Conservation (phyloP, 225 moss, liverwort and hornwort genomes). For the Pseudoscleropodium purum region DNA sequence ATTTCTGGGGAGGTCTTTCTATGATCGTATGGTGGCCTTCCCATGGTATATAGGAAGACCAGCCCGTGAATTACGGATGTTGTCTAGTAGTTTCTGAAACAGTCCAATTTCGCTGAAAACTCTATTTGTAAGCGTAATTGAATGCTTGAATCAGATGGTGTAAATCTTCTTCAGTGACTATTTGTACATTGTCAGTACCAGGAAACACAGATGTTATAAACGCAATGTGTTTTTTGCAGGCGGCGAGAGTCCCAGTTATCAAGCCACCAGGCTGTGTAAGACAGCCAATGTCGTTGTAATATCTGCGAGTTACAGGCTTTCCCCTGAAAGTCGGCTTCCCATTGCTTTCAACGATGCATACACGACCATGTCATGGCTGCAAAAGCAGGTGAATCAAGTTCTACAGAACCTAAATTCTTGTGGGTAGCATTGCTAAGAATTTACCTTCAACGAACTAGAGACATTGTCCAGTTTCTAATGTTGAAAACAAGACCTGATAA, state of each 20-base stretch:
- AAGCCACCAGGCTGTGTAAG: constrained; percentile 29
- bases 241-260: constrained; percentile 20
- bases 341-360: constrained; percentile 21
- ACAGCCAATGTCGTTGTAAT: constrained; percentile 28
- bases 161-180: background rate
- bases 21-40: background rate
- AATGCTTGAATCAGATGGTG: background rate
- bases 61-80: background rate
- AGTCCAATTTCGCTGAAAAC: background rate
- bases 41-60: background rate
- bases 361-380: constrained; percentile 34
- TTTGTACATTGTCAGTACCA: background rate
- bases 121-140: background rate
- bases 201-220: background rate
- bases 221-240: constrained; percentile 5
- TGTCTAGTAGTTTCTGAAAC: background rate
- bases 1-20: background rate
- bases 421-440: background rate
- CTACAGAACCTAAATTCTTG: background rate
- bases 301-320: constrained; percentile 39
- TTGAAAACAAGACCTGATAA: background rate
- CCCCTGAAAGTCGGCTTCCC: constrained; percentile 38
- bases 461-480: too few species aligned
- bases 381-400: constrained; percentile 26
- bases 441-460: background rate